Evolutionary conservation across 352 stramenopile species (phyloP).

Genomic region (Globisporangium cederbergense): DNA sequence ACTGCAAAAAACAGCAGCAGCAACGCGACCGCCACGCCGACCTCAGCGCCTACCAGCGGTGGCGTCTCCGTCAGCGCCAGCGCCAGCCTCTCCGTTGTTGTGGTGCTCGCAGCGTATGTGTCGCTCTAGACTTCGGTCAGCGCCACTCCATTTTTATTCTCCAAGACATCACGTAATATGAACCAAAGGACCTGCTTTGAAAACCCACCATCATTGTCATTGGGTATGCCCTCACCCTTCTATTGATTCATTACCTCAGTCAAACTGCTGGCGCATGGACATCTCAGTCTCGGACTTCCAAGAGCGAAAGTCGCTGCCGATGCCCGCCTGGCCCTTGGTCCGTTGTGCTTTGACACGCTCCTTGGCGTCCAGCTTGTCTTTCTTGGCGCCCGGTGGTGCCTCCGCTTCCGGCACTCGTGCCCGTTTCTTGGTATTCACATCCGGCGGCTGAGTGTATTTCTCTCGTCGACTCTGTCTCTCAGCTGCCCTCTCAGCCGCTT

Average conservation of each 20-base stretch:
- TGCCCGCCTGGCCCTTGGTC: constrained; percentile 65
- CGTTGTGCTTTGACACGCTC: constrained; percentile 75
- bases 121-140: not conserved
- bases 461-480: not conserved
- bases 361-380: constrained; percentile 50
- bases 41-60: not conserved
- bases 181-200: not conserved
- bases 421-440: not conserved
- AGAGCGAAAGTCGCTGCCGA: constrained; percentile 65
- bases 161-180: not conserved
- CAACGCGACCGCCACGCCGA: not conserved
- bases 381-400: constrained; percentile 12
- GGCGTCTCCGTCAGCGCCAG: not conserved
- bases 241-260: constrained; percentile 25
- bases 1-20: not conserved
- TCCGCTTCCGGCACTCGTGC: not conserved
- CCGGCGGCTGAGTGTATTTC: not conserved
- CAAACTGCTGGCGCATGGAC: constrained; percentile 71
- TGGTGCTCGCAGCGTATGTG: not conserved
- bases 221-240: not conserved
- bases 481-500: not conserved
- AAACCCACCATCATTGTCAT: too few relatives aligned
- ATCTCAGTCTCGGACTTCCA: constrained; percentile 86
- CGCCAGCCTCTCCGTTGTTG: not conserved
- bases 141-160: not conserved